These are phyloP conservation scores for Phialophora macrospora DNA, from an alignment of 2,329 filamentous ascomycete genomes.

Conservation along the genomic window DNA sequence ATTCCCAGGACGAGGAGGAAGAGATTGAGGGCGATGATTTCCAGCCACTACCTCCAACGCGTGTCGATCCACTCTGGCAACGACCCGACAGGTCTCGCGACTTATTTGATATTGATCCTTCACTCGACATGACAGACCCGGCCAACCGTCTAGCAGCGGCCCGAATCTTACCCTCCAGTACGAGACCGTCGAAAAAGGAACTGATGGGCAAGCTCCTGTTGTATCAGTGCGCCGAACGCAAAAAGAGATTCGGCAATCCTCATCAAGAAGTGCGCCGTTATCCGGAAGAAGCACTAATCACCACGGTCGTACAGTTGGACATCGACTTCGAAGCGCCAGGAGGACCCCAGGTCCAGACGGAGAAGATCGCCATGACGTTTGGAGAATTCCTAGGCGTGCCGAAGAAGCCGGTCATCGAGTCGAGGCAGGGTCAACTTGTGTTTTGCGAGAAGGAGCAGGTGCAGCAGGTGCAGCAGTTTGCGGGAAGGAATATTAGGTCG, in stretches of 20 bases:
- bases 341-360: conserved; percentile 11
- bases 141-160: neutral
- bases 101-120: conserved; percentile 22
- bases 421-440: conserved; percentile 26
- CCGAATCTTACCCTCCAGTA: neutral
- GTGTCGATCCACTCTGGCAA: conserved; percentile 20
- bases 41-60: neutral
- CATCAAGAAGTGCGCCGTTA: conserved; percentile 29
- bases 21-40: conserved; percentile 7
- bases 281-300: conserved; percentile 13
- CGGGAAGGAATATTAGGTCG: conserved; percentile 6
- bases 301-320: conserved; percentile 21
- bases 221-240: conserved; percentile 26
- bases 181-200: conserved; percentile 26
- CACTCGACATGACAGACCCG: conserved; percentile 3
- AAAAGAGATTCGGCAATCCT: conserved; percentile 29
- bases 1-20: conserved; percentile 25
- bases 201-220: conserved; percentile 24
- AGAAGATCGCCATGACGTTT: conserved; percentile 29
- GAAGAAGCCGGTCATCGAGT: conserved; percentile 24
- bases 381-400: conserved; percentile 34
- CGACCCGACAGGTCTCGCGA: conserved; percentile 17
- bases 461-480: neutral
- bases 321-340: conserved; percentile 9
- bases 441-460: conserved; percentile 29